phyloP scores from a whole-genome alignment of 306 rosid species.

The Mimosa bimucronata region DNA sequence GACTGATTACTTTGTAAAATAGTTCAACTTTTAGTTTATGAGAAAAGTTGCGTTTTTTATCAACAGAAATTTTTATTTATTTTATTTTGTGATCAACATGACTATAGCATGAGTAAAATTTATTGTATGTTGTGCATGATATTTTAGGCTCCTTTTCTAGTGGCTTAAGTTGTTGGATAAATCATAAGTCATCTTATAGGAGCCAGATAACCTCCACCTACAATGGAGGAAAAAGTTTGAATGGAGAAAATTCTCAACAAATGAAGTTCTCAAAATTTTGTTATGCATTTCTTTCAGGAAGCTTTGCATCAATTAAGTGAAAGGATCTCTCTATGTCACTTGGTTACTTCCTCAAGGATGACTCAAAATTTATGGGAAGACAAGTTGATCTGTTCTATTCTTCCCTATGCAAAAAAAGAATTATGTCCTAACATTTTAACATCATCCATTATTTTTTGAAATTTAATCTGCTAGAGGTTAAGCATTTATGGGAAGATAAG shows the following conservation, averaged over 20 bases:
- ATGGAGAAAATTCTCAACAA: background rate
- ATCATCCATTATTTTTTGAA: slow-evolving; percentile 27
- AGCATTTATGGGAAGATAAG: slow-evolving; percentile 23
- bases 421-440: background rate
- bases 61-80: too few species aligned
- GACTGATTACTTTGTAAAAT: background rate
- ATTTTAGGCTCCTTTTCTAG: background rate
- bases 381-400: slow-evolving; percentile 6
- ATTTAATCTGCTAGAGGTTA: too few species aligned
- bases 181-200: background rate
- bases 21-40: background rate
- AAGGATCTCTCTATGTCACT: background rate
- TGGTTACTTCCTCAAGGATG: slow-evolving; percentile 1
- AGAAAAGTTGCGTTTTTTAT: too few species aligned
- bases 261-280: background rate
- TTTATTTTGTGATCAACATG: background rate
- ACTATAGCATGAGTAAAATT: background rate
- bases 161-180: slow-evolving; percentile 4
- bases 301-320: slow-evolving; percentile 16
- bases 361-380: slow-evolving; percentile 4
- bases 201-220: slow-evolving; percentile 5
- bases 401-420: background rate
- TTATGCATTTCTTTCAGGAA: background rate
- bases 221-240: slow-evolving; percentile 13
- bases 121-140: slow-evolving; percentile 10